A percentile compares a stretch with the other conserved stretches of the same genome.
phyloP scores from a whole-genome alignment of 2,329 filamentous ascomycete species.

The Cercospora berteroae region DNA sequence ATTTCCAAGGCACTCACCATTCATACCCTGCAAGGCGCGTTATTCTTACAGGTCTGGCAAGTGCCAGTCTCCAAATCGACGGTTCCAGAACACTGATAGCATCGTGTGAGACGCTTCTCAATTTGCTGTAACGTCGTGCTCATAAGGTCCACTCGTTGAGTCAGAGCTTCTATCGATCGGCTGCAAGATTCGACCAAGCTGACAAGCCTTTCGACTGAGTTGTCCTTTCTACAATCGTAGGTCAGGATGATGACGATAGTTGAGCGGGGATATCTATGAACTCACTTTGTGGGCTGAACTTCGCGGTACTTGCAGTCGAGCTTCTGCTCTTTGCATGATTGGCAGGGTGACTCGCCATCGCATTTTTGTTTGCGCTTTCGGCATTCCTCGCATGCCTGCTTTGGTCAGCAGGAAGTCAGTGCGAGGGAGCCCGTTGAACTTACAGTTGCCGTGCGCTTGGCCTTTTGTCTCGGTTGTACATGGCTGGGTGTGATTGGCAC shows the following conservation, averaged over 20 bases:
- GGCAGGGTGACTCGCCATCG: slow-evolving; percentile 26
- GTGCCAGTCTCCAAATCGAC: slow-evolving; percentile 23
- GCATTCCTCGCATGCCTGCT: slow-evolving; percentile 29
- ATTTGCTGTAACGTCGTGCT: slow-evolving; percentile 19
- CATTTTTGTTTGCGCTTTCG: slow-evolving; percentile 29
- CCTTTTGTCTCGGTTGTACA: slow-evolving; percentile 26
- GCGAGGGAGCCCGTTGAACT: slow-evolving; percentile 4
- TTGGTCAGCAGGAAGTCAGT: background rate
- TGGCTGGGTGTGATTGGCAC: slow-evolving; percentile 28
- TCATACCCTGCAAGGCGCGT: slow-evolving; percentile 16
- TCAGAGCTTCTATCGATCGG: slow-evolving; percentile 26
- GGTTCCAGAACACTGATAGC: slow-evolving; percentile 22
- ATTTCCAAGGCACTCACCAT: background rate
- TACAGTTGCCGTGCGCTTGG: slow-evolving; percentile 29
- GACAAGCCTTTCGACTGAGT: slow-evolving; percentile 25
- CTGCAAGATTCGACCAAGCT: slow-evolving; percentile 22
- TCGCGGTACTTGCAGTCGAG: slow-evolving; percentile 29
- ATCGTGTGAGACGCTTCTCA: slow-evolving; percentile 23
- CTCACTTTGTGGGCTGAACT: slow-evolving; percentile 28
- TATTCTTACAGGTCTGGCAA: slow-evolving; percentile 18
- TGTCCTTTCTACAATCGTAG: slow-evolving; percentile 23
- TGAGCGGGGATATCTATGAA: background rate
- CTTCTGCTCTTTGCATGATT: slow-evolving; percentile 29
- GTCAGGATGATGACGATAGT: background rate
- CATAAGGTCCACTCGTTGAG: slow-evolving; percentile 26